phyloP scores from a whole-genome alignment of 257 asterid genomes.

The Nemophila menziesii region DNA sequence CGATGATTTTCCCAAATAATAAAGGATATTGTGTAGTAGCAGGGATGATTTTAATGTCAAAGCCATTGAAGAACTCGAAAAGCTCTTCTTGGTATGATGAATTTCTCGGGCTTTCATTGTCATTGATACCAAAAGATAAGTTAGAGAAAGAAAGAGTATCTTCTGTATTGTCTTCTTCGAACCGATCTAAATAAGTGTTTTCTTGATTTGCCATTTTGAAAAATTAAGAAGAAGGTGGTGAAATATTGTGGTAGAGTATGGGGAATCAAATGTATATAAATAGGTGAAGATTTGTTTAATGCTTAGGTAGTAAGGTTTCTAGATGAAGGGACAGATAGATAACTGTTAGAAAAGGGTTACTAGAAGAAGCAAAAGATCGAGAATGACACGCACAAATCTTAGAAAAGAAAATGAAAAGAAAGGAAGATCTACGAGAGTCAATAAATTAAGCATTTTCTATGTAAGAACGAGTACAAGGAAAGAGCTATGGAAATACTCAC shows the following conservation, averaged over 20 bases:
- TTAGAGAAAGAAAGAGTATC: conserved; percentile 37
- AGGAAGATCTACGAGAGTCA: too few relatives aligned
- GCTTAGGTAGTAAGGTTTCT: too few relatives aligned
- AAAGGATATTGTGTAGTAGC: conserved; percentile 14
- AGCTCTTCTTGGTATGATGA: conserved; percentile 8
- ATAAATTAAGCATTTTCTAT: too few relatives aligned
- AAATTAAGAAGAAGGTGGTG: not conserved
- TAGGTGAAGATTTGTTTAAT: not conserved
- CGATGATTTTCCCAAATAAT: conserved; percentile 30
- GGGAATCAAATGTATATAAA: too few relatives aligned
- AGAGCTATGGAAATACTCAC: too few relatives aligned
- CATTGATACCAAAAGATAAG: conserved; percentile 11
- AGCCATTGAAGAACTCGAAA: conserved; percentile 22
- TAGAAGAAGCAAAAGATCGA: too few relatives aligned
- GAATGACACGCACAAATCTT: too few relatives aligned
- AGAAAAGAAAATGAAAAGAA: too few relatives aligned
- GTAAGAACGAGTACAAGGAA: too few relatives aligned
- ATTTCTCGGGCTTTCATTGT: conserved; percentile 15
- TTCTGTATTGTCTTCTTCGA: conserved; percentile 13
- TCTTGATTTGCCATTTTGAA: conserved; percentile 12
- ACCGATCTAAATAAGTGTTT: conserved; percentile 3
- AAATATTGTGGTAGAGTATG: not conserved
- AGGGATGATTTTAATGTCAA: not conserved
- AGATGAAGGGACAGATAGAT: too few relatives aligned
- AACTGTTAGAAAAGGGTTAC: too few relatives aligned